Base-by-base conservation (phyloP, 441 rosid species). In the Adansonia gregorii region DNA sequence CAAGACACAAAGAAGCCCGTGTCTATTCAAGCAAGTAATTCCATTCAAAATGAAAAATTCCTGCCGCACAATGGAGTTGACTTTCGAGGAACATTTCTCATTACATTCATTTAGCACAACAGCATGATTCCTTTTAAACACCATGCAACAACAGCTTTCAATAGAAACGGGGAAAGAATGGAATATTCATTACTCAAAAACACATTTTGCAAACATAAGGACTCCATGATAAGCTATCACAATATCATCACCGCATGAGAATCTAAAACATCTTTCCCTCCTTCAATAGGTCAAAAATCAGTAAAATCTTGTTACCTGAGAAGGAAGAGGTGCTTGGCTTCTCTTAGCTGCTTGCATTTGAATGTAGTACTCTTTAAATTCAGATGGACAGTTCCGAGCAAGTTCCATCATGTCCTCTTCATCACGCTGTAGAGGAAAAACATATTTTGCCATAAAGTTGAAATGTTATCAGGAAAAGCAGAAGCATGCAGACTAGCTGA, bases 331-430 rank as follows among this genome's bases (percentile, higher is more conserved):
- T 52, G 94, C 92, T 85, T 95, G 95, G 82, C 97, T 91, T 85
- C 98, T 87, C 85, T 93, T 93, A 71, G 98, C 93, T 55, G 91
- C 92, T 83, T 95, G 95, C 98, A 95, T 95, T 84, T 95, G 98
- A 60, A 93, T 83, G 81, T 93, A 93, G 76, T 93, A 95, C 85
- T 89, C 94, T 77, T 91, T 94, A 75, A 92, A 94, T 84, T 94
- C 97, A 14, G 88, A 71, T 17, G 86, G 88, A 83, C 98, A 93
- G 77, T 81, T 90, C 78, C 93, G 87, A 43, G 93, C 93, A 77
- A 93, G 91, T 79, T 88, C 88, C 48, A 77, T 78, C 92, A 92
- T 86, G 85, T 94, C 98, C 85, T 92, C 91, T 82, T 90, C 92
- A 46, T 94, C 98, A 35, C 97, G 97, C 98, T 93, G 88, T 80